Evolutionary conservation across 2,329 filamentous ascomycete genomes (phyloP), one percentile per base, ranked within the genome.

Genomic region (Basipetospora chlamydospora): DNA sequence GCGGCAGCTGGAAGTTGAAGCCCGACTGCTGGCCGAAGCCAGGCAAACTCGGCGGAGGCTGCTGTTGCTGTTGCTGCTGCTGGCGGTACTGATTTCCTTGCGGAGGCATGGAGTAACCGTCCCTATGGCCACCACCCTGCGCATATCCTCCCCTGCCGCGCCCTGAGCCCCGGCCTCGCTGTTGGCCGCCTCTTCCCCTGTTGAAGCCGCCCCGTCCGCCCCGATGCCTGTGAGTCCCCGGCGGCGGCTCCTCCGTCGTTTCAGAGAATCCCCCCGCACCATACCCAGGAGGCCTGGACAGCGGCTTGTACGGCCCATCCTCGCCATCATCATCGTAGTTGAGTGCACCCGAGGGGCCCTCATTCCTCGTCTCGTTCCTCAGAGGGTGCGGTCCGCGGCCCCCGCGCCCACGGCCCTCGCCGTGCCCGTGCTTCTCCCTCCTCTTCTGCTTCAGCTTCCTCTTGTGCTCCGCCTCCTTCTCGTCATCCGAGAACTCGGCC

Each of bases 401-500:
- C n/a, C 11, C 35, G 49, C 42, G 50, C 50, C 41, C 23, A 15
- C 20, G 35, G 21, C 25, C 28, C 11, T 25, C 30, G 10, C 53
- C 59, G 22, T 56, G 55, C 16, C 55, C 59, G 29, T 56, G 58
- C 42, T 55, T 65, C 36, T 57, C 60, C 42, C 61, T 63, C 49
- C 70, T 73, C 56, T 79, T 79, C 43, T 76, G 68, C 57, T 86
- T 86, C 36, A 74, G 48, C 41, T 69, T 67, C 39, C 71, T 63
- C 60, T 80, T 92, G 52, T 85, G 75, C 47, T 86, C 83, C 6
- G 80, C 80, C 57, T 98, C 90, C 46, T 83, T 81, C 58, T 98
- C 90, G 49, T 98, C 90, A 46, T 98, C 90, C 0, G 88, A 95
- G 54, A 96, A 96, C 52, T 96, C 90, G 47, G 85, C 72, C 53